Conservation (phyloP, 306 rosid species). For the Abrus precatorius region DNA sequence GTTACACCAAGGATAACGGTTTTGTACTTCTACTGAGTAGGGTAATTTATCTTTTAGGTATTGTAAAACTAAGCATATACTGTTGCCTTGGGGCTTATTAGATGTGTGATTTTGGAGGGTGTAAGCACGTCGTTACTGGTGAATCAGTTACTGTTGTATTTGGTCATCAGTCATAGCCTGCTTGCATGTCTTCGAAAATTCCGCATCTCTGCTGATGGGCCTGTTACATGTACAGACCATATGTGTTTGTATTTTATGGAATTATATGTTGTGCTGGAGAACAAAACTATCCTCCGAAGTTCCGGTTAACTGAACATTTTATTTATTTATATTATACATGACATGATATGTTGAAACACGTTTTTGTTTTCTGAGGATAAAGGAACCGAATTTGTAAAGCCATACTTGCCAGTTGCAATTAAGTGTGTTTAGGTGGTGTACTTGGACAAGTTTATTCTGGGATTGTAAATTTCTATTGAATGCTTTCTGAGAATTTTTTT, state of each 20-base stretch:
- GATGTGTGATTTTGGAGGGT: constrained; percentile 47
- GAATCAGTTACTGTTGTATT: constrained; percentile 34
- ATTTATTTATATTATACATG: background rate
- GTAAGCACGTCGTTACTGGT: constrained; percentile 33
- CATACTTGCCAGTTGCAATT: no score
- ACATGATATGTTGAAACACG: background rate
- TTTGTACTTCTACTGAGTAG: constrained; percentile 46
- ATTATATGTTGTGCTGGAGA: constrained; percentile 25
- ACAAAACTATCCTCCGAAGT: background rate
- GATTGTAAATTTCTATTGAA: no score
- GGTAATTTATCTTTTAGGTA: constrained; percentile 40
- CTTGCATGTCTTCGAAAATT: constrained; percentile 39
- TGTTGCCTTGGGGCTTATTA: constrained; percentile 43
- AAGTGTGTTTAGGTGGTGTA: no score
- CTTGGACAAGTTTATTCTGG: no score
- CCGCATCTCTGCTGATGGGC: constrained; percentile 42
- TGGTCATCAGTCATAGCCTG: constrained; percentile 29
- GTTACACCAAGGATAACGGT: constrained; percentile 44
- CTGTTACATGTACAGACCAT: constrained; percentile 51
- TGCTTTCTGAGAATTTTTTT: no score
- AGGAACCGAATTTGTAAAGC: background rate
- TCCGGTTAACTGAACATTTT: background rate
- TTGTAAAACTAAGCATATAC: constrained; percentile 45
- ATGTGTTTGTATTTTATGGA: constrained; percentile 46
- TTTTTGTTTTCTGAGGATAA: background rate